A percentile compares a stretch with the other conserved stretches of the same genome.
Conservation (phyloP, 257 asterid species). For the Gentiana macrophylla region DNA sequence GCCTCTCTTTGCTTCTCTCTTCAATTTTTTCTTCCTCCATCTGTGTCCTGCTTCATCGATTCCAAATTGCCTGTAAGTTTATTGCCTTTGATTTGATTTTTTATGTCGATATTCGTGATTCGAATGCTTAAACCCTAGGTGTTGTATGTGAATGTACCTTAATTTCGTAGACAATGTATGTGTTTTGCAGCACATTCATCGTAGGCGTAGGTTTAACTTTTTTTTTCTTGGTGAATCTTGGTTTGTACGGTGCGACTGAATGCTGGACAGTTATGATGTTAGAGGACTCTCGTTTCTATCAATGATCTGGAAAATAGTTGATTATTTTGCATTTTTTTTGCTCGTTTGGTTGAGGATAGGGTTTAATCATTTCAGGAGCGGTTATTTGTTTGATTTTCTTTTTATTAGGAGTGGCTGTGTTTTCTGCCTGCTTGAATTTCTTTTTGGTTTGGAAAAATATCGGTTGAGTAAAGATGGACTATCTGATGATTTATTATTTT, state of each 20-base stretch:
- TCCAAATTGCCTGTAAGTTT: conserved; percentile 35
- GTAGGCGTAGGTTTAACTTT: conserved; percentile 1
- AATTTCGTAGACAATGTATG: conserved; percentile 6
- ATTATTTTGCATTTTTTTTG: not conserved
- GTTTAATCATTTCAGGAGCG: not conserved
- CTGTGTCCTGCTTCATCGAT: conserved; percentile 22
- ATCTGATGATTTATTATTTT: conserved; percentile 1
- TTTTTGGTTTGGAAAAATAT: not conserved
- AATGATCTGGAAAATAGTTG: too few relatives aligned
- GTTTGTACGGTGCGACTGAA: conserved; percentile 2
- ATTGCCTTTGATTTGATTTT: not conserved
- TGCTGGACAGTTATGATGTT: too few relatives aligned
- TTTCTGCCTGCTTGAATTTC: too few relatives aligned
- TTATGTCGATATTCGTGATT: conserved; percentile 5
- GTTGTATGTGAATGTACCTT: conserved; percentile 19
- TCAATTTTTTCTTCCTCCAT: conserved; percentile 21
- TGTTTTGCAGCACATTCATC: not conserved
- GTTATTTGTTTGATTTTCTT: too few relatives aligned
- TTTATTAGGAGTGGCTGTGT: too few relatives aligned
- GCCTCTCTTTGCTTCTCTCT: conserved; percentile 17
- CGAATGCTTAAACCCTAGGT: conserved; percentile 23
- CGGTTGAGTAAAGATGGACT: conserved; percentile 1
- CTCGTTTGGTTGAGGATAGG: not conserved
- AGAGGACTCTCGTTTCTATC: too few relatives aligned
- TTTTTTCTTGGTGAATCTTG: conserved; percentile 10